Evolutionary conservation across 106 monocot genomes (phyloP), one percentile per base, ranked within the genome.

Genomic region (Agapanthus africanus): DNA sequence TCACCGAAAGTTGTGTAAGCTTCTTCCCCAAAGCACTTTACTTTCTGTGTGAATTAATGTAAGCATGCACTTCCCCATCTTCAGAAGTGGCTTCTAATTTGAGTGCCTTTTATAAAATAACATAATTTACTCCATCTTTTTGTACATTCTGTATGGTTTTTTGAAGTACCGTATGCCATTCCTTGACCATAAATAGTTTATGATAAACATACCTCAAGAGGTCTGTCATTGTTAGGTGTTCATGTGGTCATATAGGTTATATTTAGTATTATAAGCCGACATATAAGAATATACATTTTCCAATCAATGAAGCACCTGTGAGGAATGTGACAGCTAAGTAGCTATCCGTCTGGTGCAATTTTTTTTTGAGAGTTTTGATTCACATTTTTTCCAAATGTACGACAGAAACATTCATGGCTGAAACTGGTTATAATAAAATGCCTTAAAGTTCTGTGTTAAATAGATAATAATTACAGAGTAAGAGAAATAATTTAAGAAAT

Each of bases 1-100:
- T 87, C 83, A 10, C 90, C 94, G 26, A 95, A 95, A 95, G 90
- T 95, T 59, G 94, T 95, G 94, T 91, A 91, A 71, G 87, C 81
- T 77, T 81, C 71, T 64, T 79, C 39, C 41, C 63, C 54, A 56
- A 19, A 69, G 41, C 47, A 67, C 38, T 14, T 49, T 52, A 8
- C 14, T 23, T 36, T 34, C 6, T 40, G 18, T 5, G 6, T 66
- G 11, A 65, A 32, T 31, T 49, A 69, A 69, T 69, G 6, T 50
- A 49, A 18, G 15, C 19, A 50, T 50, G 32, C 18, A 69, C 2
- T 32, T 69, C 34, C 6, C 10, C 50, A 69, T 65, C 38, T 41
- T 46, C 30, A 42, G 56, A 23, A 56, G 28, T 28, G 1, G 7
- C 11, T 56, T 11, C 28, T 30, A 28, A 27, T 56, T 27, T 56